Conservation (phyloP, 805 yeast genomes). For the Saturnispora hagleri region DNA sequence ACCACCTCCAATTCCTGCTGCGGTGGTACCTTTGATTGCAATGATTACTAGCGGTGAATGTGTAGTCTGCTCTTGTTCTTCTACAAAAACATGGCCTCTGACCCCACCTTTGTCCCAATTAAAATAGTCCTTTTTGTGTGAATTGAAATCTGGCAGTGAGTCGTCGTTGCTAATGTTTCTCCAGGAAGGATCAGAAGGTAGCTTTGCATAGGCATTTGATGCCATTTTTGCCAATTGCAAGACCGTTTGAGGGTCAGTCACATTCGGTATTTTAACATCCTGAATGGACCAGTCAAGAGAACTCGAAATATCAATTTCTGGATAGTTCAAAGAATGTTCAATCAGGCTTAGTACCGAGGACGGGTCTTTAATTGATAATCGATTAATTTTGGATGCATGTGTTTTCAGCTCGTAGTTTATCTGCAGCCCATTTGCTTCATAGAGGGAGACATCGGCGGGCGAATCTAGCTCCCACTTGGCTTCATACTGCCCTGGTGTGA, state of each 20-base stretch:
- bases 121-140: constrained; percentile 48
- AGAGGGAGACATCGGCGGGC: not conserved
- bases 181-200: constrained; percentile 82
- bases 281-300: constrained; percentile 58
- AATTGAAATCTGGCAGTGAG: constrained; percentile 20
- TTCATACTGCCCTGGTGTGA: not conserved
- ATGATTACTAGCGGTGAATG: constrained; percentile 45
- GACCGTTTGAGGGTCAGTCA: constrained; percentile 65
- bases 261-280: constrained; percentile 55
- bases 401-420: constrained; percentile 15
- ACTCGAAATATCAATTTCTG: constrained; percentile 31
- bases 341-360: constrained; percentile 59
- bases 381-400: constrained; percentile 15
- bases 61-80: constrained; percentile 21
- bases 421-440: constrained; percentile 2
- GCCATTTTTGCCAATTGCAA: constrained; percentile 75
- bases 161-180: constrained; percentile 36
- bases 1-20: constrained; percentile 53
- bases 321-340: constrained; percentile 38
- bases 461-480: constrained; percentile 1
- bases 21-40: constrained; percentile 86
- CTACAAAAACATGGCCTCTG: constrained; percentile 82
- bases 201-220: constrained; percentile 79
- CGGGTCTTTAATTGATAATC: constrained; percentile 44
- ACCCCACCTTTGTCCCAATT: constrained; percentile 87